Evolutionary conservation across 169 alveolate genomes (phyloP).

Genomic region (Plasmodium sp.): DNA sequence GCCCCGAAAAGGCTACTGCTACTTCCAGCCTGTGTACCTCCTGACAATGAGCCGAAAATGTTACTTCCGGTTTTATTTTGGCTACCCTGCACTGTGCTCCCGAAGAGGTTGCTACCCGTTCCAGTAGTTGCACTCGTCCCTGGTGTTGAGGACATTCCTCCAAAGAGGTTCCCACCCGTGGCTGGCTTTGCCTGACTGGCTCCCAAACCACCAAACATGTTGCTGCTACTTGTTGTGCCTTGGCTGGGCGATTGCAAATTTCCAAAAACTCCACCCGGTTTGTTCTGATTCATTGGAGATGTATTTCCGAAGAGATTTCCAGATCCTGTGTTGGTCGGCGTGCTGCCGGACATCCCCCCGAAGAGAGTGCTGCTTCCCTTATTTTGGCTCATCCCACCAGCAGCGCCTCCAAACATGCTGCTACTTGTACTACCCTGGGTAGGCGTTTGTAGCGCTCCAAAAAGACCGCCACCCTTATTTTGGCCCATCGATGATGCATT

Average conservation of each 20-base stretch:
- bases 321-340: background rate
- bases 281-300: constrained; percentile 39
- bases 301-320: constrained; percentile 44
- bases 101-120: constrained; percentile 16
- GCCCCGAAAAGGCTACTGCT: constrained; percentile 30
- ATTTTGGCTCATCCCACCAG: constrained; percentile 21
- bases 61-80: constrained; percentile 46
- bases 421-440: constrained; percentile 2
- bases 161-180: constrained; percentile 31
- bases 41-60: constrained; percentile 45
- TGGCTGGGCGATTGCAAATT: constrained; percentile 16
- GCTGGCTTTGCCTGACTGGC: constrained; percentile 3
- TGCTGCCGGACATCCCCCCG: constrained; percentile 23
- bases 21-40: constrained; percentile 40
- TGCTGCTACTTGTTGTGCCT: background rate
- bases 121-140: constrained; percentile 18
- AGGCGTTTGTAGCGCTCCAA: constrained; percentile 18
- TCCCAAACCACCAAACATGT: constrained; percentile 28
- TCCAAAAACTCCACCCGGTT: constrained; percentile 36
- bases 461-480: constrained; percentile 26
- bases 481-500: constrained; percentile 49
- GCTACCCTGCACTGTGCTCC: constrained; percentile 3
- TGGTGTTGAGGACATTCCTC: constrained; percentile 42
- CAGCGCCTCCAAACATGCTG: constrained; percentile 28
- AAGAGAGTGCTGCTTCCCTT: constrained; percentile 8